Base-by-base conservation (phyloP, 257 asterid genomes). In the Penstemon newberryi region DNA sequence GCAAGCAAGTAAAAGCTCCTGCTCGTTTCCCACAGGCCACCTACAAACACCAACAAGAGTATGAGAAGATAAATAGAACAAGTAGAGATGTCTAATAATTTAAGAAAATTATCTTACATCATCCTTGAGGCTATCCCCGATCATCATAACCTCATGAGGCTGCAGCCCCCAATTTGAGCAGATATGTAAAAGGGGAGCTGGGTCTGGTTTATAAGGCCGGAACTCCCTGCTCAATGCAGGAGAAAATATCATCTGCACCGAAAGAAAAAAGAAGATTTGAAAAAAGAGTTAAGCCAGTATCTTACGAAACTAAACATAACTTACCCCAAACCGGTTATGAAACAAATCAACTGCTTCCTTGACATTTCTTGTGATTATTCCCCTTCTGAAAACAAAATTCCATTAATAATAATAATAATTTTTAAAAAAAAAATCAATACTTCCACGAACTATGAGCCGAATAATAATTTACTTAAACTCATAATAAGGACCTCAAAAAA, bases 121-220 rank as follows among this genome's bases (percentile, higher is more conserved):
- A 72, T 92, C 98, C 75, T 90, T 90, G 45, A 88, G 92, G 71
- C 98, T 92, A 66, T 92, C 97, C 6, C 98, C 98, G n/a, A 92
- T 74, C 98, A 92, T 92, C 84, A 92, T 81, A 44, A 92, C 96
- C 84, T 92, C 98, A 69, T 77, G 71, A 11, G 98, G 82, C 58
- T 81, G 90, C 60, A 90, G 63, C 3, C 73, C 87, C 98, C 98
- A 92, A 19, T 70, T 72, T 7, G 91, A 67, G 76, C 98, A 92
- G 67, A 92, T 88, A 73, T 92, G 94, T 59, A 92, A 79, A 53
- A 92, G 72, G 44, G 98, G 98, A 60, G 96, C 95, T 38, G 98
- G 97, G 80, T 90, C 84, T 64, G 98, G 98, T 81, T 92, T 92
- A 66, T 71, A 92, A 57, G 98, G 98, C 65, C 90, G 88, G 78